Conservation (phyloP, 2,329 filamentous ascomycete species). For the Botrytis hyacinthi region DNA sequence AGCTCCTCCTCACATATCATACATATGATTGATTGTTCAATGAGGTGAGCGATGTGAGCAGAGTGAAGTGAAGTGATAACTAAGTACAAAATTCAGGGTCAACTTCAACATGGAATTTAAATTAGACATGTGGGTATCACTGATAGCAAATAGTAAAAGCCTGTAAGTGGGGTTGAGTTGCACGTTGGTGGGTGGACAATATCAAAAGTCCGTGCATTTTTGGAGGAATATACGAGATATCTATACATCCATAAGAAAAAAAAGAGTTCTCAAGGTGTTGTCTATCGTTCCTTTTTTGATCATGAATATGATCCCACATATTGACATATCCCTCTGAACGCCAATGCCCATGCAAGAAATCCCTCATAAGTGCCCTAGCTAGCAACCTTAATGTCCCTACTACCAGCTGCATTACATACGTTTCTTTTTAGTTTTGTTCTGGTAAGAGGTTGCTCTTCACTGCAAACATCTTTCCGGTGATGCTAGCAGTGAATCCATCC, state of each 20-base stretch:
- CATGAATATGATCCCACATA: constrained; percentile 23
- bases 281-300: constrained; percentile 22
- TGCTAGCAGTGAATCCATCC: constrained; percentile 88
- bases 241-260: not conserved
- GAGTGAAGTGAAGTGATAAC: not conserved
- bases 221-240: constrained; percentile 15
- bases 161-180: constrained; percentile 2
- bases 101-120: not conserved
- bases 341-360: constrained; percentile 32
- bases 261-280: constrained; percentile 10
- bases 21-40: not conserved
- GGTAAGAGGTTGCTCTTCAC: constrained; percentile 70
- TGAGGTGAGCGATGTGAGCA: not conserved
- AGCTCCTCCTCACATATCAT: not conserved
- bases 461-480: constrained; percentile 97
- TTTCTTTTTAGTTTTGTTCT: constrained; percentile 33
- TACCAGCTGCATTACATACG: constrained; percentile 18
- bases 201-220: constrained; percentile 17
- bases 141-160: not conserved
- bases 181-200: constrained; percentile 11
- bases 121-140: not conserved
- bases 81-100: not conserved
- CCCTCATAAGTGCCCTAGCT: constrained; percentile 20
- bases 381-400: not conserved
- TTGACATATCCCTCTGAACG: constrained; percentile 30